Base-by-base conservation (phyloP, 148 eudicot genomes). In the Camellia granthamiana region DNA sequence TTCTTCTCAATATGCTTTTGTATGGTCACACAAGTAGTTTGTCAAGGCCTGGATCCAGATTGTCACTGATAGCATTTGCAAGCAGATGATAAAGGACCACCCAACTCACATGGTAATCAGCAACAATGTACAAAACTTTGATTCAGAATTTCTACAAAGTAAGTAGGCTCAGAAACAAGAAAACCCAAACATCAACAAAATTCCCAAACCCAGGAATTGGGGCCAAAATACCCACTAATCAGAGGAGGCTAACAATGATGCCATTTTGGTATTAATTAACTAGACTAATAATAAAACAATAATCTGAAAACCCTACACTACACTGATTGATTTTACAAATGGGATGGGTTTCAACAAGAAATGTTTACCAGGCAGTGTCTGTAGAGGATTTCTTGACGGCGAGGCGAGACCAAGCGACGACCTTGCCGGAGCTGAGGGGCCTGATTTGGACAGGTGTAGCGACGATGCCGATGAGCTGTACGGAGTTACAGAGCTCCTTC, bases 391-490 rank as follows among this genome's bases (percentile, higher is more conserved):
- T 93, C 65, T 80, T 85, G 13, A 94, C 93, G 74, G 94, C 91
- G 42, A 92, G 83, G 55, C 98, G 89, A 72, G 94, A 86, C 83
- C 88, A 83, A 70, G 97, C 97, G 9, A 94, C 75, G 46, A 84
- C 88, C 86, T 90, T 94, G 9, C 94, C 95, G 61, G 95, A 91
- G 52, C 15, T 77, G n/a, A 92, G 87, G 21, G 89, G 88, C 70
- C 83, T 90, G 49, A 91, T 64, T 78, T 93, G 93, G 58, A 93
- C 95, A 0, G 88, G 88, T 0, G 88, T 68, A 0, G 81, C 93
- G 0, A 93, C 92, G n/a, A 60, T 87, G 12, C 97, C 97, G 6
- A 92, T 91, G 42, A 94, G 90, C 75, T 94, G 98, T 18, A 94
- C 92, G 23, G 83, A 68, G 77, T 94, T 94, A 55, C 89, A 85